Conservation (phyloP, 1,139 yeast genomes). For the Casaregolazyma suthepensis region DNA sequence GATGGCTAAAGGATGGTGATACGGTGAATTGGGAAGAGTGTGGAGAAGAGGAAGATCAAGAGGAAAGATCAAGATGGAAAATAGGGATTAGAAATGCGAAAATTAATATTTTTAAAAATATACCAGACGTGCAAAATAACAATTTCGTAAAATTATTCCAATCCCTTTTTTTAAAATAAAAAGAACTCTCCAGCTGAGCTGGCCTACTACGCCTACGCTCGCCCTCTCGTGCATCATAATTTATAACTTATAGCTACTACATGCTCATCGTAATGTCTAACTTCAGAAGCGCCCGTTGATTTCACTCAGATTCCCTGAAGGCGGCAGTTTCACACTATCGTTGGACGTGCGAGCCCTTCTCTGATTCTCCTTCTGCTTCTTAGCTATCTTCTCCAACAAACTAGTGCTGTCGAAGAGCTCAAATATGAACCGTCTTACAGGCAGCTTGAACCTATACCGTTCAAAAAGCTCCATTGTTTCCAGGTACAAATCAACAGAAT, state of each 20-base stretch:
- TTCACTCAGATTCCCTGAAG: background rate
- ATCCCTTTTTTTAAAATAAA: too few relatives aligned
- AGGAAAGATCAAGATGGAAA: too few relatives aligned
- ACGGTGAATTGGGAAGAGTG: background rate
- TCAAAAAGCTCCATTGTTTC: constrained; percentile 60
- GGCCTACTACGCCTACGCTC: too few relatives aligned
- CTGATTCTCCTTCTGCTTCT: constrained; percentile 20
- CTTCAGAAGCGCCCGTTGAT: background rate
- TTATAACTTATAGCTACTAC: background rate
- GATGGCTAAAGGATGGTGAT: background rate
- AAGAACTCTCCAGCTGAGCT: too few relatives aligned
- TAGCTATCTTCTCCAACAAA: constrained; percentile 44
- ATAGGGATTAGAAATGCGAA: too few relatives aligned
- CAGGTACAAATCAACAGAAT: constrained; percentile 49
- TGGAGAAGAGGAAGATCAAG: too few relatives aligned
- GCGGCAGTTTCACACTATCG: constrained; percentile 8
- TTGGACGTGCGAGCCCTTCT: constrained; percentile 22
- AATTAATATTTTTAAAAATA: background rate
- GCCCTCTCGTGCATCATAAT: background rate
- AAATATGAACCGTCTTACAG: constrained; percentile 60
- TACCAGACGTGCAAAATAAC: too few relatives aligned
- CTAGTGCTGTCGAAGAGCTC: constrained; percentile 57
- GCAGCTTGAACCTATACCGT: constrained; percentile 57
- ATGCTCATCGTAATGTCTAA: background rate
- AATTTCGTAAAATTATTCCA: too few relatives aligned